A percentile compares a stretch with the other conserved stretches of the same genome.
These are phyloP conservation scores for Fusarium sarcochroum DNA, from an alignment of 2,329 filamentous ascomycete species.

Conservation along the genomic window DNA sequence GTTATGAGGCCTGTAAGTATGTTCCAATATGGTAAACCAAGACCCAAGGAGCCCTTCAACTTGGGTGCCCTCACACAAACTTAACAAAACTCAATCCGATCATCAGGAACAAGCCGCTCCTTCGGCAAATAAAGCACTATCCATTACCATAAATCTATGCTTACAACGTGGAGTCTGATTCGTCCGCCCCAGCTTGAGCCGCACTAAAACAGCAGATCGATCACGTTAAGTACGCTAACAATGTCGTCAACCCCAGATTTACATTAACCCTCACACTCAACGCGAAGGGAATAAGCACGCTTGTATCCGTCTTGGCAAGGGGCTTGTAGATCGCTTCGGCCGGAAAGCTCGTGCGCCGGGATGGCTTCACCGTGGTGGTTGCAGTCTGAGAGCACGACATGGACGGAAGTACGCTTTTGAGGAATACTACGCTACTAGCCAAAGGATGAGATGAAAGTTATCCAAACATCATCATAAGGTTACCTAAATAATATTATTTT, in stretches of 20 bases:
- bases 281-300: not conserved
- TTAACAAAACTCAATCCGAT: conserved; percentile 1
- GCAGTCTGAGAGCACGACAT: conserved; percentile 12
- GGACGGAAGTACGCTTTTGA: not conserved
- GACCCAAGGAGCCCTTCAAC: not conserved
- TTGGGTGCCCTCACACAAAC: not conserved
- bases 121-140: conserved; percentile 6
- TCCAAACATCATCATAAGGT: too few species aligned
- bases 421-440: too few species aligned
- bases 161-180: conserved; percentile 35
- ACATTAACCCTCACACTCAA: not conserved
- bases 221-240: conserved; percentile 38
- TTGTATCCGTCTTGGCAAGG: conserved; percentile 37
- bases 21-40: not conserved
- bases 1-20: not conserved
- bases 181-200: conserved; percentile 14
- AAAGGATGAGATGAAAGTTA: too few species aligned
- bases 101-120: conserved; percentile 17
- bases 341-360: not conserved
- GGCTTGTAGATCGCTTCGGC: conserved; percentile 23
- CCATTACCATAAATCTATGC: conserved; percentile 37
- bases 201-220: conserved; percentile 35
- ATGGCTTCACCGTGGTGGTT: conserved; percentile 11
- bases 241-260: conserved; percentile 45
- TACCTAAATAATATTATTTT: too few species aligned